Base-by-base conservation (phyloP, 805 yeast species). In the Zygosaccharomyces kombuchaensis region DNA sequence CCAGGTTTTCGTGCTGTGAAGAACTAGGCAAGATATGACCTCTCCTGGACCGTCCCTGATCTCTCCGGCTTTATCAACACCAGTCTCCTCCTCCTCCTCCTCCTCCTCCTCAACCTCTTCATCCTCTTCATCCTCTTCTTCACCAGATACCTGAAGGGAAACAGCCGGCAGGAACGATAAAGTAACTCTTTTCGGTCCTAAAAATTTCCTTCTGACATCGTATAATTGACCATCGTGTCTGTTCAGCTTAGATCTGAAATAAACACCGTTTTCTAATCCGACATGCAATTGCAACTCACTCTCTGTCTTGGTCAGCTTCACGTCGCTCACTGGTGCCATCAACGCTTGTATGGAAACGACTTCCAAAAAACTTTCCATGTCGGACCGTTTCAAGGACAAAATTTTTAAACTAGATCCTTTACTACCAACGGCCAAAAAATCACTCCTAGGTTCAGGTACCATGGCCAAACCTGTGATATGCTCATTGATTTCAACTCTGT, bases 251-350 rank as follows among this genome's bases (percentile, higher is more conserved):
- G 87, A 76, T 13, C 82, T 69, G 2, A 82, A 81, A 65, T 84
- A 87, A 1, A 90, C 78, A 16, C 98, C 98, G 62, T 81, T 87
- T n/a, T 68, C 75, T 72, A 89, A 73, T 1, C 97, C 97, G 40
- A 88, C 75, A 63, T 89, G 95, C 9, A 86, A 73, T 47, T 68
- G 72, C 2, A 68, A 48, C 6, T 47, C 53, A 42, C 55, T 47
- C 43, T 19, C 44, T 12, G 51, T 44, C 7, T 45, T 30, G 7
- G 56, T 50, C 6, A 63, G 48, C 47, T 66, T 55, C 13, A 76
- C 40, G 10, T 68, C 54, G 39, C 73, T 60, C 5, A 77, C 73
- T 1, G 73, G 65, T 6, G 88, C 76, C 32, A 82, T 74, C 17
- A 90, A 62, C 1, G 80, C 82, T 62, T 88, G 95, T 14, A 82